phyloP scores from a whole-genome alignment of 495 filamentous ascomycete genomes.

The Xanthoparmelia taractica region DNA sequence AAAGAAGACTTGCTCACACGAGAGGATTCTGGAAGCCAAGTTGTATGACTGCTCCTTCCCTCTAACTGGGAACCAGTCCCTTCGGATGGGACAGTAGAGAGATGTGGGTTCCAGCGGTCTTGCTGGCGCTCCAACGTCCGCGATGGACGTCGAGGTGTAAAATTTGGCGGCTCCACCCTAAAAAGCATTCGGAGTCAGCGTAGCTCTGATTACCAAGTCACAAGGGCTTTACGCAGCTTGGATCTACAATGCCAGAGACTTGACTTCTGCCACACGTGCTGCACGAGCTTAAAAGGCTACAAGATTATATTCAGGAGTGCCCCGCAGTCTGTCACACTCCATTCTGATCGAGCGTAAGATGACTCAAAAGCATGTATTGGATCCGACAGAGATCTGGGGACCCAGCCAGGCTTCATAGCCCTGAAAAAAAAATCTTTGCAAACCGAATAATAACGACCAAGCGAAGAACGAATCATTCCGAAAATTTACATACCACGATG shows the following conservation, averaged over 20 bases:
- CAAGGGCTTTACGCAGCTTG: not conserved
- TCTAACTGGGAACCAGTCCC: constrained; percentile 35
- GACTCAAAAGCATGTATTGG: too few species aligned
- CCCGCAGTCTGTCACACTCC: not conserved
- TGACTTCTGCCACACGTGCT: not conserved
- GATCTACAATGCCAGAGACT: not conserved
- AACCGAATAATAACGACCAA: too few species aligned
- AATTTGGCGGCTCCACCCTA: constrained; percentile 34
- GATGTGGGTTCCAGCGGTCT: constrained; percentile 62
- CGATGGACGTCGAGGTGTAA: constrained; percentile 20
- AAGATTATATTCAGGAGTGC: not conserved
- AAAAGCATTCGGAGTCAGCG: not conserved
- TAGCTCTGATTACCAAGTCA: not conserved
- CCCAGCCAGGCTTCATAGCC: not conserved
- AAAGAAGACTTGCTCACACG: constrained; percentile 27
- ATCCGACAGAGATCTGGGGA: not conserved
- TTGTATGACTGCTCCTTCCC: constrained; percentile 29
- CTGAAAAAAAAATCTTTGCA: not conserved
- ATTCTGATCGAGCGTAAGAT: not conserved
- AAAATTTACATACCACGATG: constrained; percentile 31
- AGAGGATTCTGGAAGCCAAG: constrained; percentile 19
- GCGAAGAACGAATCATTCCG: not conserved
- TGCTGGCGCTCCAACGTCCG: constrained; percentile 34
- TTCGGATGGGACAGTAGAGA: constrained; percentile 66
- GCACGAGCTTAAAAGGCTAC: not conserved